A percentile compares a stretch with the other conserved stretches of the same genome.
Conservation (phyloP, 2,329 filamentous ascomycete species). For the Cercospora canescens region DNA sequence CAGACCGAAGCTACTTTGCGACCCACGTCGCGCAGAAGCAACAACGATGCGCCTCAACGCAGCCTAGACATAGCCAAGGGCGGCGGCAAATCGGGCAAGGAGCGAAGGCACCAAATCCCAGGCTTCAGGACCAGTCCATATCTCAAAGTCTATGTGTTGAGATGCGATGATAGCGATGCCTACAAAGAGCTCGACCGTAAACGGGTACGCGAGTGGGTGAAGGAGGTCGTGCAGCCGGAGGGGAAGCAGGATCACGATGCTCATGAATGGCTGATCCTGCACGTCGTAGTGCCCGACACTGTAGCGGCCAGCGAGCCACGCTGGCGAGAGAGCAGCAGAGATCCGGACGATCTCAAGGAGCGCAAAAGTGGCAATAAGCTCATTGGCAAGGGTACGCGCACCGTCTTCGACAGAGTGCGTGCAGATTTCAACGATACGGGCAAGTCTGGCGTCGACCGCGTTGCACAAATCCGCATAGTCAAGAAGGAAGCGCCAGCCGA, state of each 20-base stretch:
- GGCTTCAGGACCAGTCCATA: slow-evolving; percentile 91
- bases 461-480: slow-evolving; percentile 79
- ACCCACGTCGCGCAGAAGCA: slow-evolving; percentile 19
- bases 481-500: slow-evolving; percentile 49
- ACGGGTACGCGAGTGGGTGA: slow-evolving; percentile 88
- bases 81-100: slow-evolving; percentile 41
- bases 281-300: slow-evolving; percentile 88
- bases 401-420: slow-evolving; percentile 83
- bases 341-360: slow-evolving; percentile 61
- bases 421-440: slow-evolving; percentile 83
- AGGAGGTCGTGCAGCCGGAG: slow-evolving; percentile 65
- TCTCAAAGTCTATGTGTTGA: slow-evolving; percentile 82
- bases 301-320: slow-evolving; percentile 76
- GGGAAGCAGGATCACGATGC: slow-evolving; percentile 88
- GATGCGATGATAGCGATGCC: slow-evolving; percentile 92
- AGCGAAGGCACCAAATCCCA: slow-evolving; percentile 88
- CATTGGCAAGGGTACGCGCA: slow-evolving; percentile 73
- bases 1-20: slow-evolving; percentile 28
- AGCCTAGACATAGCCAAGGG: slow-evolving; percentile 48
- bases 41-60: slow-evolving; percentile 25
- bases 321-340: slow-evolving; percentile 51
- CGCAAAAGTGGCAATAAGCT: slow-evolving; percentile 70
- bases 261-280: slow-evolving; percentile 91
- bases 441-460: slow-evolving; percentile 72
- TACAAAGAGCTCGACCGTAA: slow-evolving; percentile 82